phyloP scores from a whole-genome alignment of 164 flowering plant species.

The Malania oleifera region DNA sequence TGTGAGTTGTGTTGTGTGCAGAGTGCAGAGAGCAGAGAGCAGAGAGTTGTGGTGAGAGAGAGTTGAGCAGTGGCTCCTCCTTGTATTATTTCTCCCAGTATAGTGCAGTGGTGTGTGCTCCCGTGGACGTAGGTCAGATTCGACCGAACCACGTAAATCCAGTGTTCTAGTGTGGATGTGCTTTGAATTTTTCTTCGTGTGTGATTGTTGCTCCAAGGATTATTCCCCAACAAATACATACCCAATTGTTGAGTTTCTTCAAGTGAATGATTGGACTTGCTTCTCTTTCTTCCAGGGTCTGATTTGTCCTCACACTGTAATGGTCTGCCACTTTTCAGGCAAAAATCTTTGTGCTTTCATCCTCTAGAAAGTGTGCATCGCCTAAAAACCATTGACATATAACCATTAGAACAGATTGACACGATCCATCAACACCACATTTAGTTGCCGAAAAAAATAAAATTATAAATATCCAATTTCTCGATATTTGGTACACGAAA shows the following conservation, averaged over 20 bases:
- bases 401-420: not conserved
- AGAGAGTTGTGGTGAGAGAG: too few species aligned
- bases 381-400: slow-evolving; percentile 25
- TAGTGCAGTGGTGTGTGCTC: too few species aligned
- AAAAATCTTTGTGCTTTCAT: slow-evolving; percentile 56
- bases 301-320: slow-evolving; percentile 91
- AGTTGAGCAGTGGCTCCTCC: too few species aligned
- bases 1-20: too few species aligned
- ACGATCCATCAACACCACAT: not conserved
- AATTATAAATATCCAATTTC: not conserved
- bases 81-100: too few species aligned
- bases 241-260: slow-evolving; percentile 95
- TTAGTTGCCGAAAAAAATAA: not conserved
- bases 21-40: too few species aligned
- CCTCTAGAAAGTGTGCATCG: slow-evolving; percentile 54
- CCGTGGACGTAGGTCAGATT: too few species aligned
- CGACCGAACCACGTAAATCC: too few species aligned
- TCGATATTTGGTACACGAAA: too few species aligned
- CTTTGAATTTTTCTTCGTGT: too few species aligned
- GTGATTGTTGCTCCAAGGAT: too few species aligned
- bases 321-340: slow-evolving; percentile 88
- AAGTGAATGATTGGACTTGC: slow-evolving; percentile 88
- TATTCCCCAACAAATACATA: slow-evolving; percentile 21
- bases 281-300: slow-evolving; percentile 85
- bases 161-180: too few species aligned